Conservation (phyloP, 352 stramenopile species). For the Phytophthora aleatoria region DNA sequence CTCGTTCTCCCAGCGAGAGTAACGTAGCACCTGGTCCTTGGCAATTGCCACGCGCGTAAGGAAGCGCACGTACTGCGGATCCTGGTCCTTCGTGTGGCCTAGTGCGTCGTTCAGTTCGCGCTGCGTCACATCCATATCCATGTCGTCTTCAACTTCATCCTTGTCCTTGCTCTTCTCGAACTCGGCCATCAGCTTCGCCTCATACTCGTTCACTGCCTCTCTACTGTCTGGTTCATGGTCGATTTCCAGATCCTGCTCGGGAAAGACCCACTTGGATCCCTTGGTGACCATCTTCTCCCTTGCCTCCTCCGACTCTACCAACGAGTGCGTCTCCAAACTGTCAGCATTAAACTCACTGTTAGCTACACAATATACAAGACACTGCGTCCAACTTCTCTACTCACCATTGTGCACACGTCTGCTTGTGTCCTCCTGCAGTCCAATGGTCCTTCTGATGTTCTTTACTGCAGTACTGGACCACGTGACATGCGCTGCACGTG, state of each 20-base stretch:
- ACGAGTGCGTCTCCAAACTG: constrained; percentile 40
- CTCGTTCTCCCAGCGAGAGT: constrained; percentile 88
- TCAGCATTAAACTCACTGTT: neutral
- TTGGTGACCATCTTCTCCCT: constrained; percentile 41
- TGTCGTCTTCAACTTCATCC: constrained; percentile 60
- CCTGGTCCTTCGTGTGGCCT: constrained; percentile 59
- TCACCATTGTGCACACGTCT: constrained; percentile 62
- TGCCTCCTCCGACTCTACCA: constrained; percentile 47
- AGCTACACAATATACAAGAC: neutral
- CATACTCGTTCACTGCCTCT: constrained; percentile 69
- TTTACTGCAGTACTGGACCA: constrained; percentile 83
- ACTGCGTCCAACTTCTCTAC: constrained; percentile 2
- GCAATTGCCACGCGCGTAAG: constrained; percentile 81
- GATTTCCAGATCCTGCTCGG: constrained; percentile 76
- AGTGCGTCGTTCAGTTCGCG: constrained; percentile 77
- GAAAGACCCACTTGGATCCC: constrained; percentile 81
- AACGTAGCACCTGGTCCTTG: constrained; percentile 88
- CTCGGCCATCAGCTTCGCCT: constrained; percentile 74
- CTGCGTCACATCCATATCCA: constrained; percentile 77
- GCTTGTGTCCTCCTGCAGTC: constrained; percentile 68
- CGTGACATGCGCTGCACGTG: constrained; percentile 73
- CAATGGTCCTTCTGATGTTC: constrained; percentile 84
- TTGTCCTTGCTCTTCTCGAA: constrained; percentile 58
- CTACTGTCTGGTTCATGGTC: constrained; percentile 71
- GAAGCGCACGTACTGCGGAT: constrained; percentile 83